Percentiles rank a stretch among this genome's conserved stretches.
Evolutionary conservation across 1,284 basidiomycete species (phyloP).

Genomic region (Hemileia vastatrix): DNA sequence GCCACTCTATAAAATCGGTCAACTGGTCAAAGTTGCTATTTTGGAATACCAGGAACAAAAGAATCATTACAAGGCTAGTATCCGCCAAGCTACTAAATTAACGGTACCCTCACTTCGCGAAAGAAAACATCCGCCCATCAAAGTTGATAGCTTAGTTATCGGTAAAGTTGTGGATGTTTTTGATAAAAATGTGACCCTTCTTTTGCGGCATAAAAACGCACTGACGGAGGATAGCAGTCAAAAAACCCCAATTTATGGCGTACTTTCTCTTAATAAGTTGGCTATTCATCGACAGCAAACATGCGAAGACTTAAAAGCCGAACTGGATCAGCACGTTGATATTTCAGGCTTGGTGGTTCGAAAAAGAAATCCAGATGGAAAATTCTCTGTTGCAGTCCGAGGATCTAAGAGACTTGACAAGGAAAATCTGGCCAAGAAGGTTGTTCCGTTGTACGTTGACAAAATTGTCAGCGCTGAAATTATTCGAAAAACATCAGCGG

Average conservation of each 20-base stretch:
- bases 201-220: constrained; percentile 31
- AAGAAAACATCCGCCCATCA: too few species aligned
- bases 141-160: too few species aligned
- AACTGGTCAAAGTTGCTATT: constrained; percentile 76
- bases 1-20: constrained; percentile 66
- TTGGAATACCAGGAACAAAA: constrained; percentile 59
- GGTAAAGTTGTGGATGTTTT: constrained; percentile 37
- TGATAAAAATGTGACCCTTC: constrained; percentile 38
- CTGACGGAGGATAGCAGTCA: too few species aligned
- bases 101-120: too few species aligned
- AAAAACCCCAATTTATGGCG: constrained; percentile 1
- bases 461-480: too few species aligned
- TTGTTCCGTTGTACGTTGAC: too few species aligned
- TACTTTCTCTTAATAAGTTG: constrained; percentile 4
- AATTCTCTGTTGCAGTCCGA: neutral
- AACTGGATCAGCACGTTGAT: neutral
- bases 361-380: neutral
- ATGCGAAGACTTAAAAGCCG: constrained; percentile 1
- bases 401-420: too few species aligned
- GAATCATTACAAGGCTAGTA: constrained; percentile 67
- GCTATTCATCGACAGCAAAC: neutral
- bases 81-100: constrained; percentile 80
- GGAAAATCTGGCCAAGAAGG: too few species aligned
- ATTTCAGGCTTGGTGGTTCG: constrained; percentile 6
- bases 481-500: too few species aligned